phyloP scores from a whole-genome alignment of 2,329 filamentous ascomycete genomes.

The Zymoseptoria passerinii region DNA sequence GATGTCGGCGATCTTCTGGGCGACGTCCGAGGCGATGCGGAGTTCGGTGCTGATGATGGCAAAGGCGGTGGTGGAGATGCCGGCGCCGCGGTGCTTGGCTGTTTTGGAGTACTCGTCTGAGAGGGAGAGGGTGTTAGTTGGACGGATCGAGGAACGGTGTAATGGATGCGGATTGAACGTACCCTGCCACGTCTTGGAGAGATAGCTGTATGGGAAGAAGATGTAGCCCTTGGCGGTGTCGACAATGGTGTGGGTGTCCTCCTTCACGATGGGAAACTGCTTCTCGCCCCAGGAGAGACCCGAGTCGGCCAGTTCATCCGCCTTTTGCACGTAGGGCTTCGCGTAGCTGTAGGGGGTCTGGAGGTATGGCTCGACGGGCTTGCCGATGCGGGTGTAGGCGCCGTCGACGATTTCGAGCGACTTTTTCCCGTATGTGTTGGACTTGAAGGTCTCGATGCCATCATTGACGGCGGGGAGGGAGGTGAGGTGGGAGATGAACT shows the following conservation, averaged over 20 bases:
- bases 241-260: slow-evolving; percentile 44
- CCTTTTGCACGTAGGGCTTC: slow-evolving; percentile 74
- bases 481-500: slow-evolving; percentile 56
- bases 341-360: slow-evolving; percentile 72
- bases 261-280: slow-evolving; percentile 51
- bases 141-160: not conserved
- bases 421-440: slow-evolving; percentile 74
- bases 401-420: slow-evolving; percentile 67
- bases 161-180: slow-evolving; percentile 4
- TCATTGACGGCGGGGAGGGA: slow-evolving; percentile 80
- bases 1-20: slow-evolving; percentile 26
- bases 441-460: slow-evolving; percentile 67
- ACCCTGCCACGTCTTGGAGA: slow-evolving; percentile 28
- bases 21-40: slow-evolving; percentile 27
- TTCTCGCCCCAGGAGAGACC: slow-evolving; percentile 40
- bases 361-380: slow-evolving; percentile 70
- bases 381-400: slow-evolving; percentile 67
- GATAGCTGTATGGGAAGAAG: slow-evolving; percentile 43
- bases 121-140: slow-evolving; percentile 5
- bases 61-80: slow-evolving; percentile 23
- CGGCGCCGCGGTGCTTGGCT: slow-evolving; percentile 23
- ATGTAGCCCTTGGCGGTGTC: slow-evolving; percentile 55
- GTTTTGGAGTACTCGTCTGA: slow-evolving; percentile 33
- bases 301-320: slow-evolving; percentile 59
- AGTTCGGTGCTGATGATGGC: slow-evolving; percentile 30